Evolutionary conservation across 2,329 filamentous ascomycete species (phyloP).

Genomic region (Colletotrichum echinochloae): DNA sequence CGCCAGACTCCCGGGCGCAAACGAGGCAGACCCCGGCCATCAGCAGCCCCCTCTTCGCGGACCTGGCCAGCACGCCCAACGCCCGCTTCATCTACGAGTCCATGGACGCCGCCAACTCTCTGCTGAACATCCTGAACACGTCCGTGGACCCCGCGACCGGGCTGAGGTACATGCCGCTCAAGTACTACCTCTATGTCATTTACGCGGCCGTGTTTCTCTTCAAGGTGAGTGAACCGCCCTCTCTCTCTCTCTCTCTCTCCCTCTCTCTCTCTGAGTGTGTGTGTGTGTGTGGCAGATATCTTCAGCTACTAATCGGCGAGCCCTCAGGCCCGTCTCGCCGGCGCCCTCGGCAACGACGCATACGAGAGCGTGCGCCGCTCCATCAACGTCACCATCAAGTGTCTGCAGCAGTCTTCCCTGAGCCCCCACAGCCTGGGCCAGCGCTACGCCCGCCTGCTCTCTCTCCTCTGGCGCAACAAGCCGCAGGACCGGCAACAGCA

Average conservation of each 20-base stretch:
- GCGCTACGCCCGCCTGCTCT: conserved; percentile 70
- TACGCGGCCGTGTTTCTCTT: conserved; percentile 75
- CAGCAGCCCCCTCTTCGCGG: conserved; percentile 53
- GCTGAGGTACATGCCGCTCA: conserved; percentile 72
- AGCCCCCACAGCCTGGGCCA: conserved; percentile 70
- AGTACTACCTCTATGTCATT: conserved; percentile 72
- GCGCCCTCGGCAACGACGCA: conserved; percentile 67
- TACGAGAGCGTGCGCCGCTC: conserved; percentile 67
- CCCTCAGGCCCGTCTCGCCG: conserved; percentile 65
- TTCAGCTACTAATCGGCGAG: background rate
- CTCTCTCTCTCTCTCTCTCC: background rate
- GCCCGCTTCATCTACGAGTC: conserved; percentile 76
- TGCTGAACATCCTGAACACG: conserved; percentile 70
- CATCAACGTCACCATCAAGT: conserved; percentile 68
- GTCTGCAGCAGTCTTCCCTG: conserved; percentile 68
- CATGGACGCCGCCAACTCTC: conserved; percentile 72
- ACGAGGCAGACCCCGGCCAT: background rate
- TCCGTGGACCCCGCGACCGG: conserved; percentile 69
- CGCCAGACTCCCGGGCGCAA: conserved; percentile 45
- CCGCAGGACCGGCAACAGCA: conserved; percentile 41
- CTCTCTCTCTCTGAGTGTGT: background rate
- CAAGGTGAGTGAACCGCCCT: conserved; percentile 57
- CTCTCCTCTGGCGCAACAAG: conserved; percentile 67
- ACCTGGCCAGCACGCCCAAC: conserved; percentile 70
- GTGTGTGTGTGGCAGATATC: no score